Conservation (phyloP, 2,329 filamentous ascomycete genomes). For the Colletotrichum sp. region DNA sequence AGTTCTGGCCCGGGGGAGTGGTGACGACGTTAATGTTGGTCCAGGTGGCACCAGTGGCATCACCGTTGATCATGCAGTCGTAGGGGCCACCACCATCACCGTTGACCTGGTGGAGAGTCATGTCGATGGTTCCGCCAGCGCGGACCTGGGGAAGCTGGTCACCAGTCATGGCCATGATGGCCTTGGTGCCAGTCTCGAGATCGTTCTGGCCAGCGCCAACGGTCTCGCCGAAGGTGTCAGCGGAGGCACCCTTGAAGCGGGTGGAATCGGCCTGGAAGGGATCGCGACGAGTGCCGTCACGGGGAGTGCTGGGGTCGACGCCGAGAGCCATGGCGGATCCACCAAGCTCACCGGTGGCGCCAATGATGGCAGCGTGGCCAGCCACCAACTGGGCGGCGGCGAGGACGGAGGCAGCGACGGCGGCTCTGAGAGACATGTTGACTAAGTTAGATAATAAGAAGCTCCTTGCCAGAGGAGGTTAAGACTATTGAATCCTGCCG, state of each 20-base stretch:
- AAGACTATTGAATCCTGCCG: conserved; percentile 17
- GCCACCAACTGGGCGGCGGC: conserved; percentile 60
- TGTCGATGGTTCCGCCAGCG: conserved; percentile 59
- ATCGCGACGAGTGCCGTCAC: conserved; percentile 62
- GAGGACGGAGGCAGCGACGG: conserved; percentile 51
- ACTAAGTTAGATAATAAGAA: not conserved
- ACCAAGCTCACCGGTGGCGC: conserved; percentile 61
- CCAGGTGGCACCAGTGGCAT: conserved; percentile 57
- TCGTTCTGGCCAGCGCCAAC: conserved; percentile 61
- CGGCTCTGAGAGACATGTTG: conserved; percentile 36
- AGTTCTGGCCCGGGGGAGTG: conserved; percentile 56
- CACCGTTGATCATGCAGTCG: conserved; percentile 61
- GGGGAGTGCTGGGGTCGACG: conserved; percentile 60
- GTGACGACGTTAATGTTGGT: conserved; percentile 53
- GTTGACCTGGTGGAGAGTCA: conserved; percentile 48
- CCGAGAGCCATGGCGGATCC: conserved; percentile 58
- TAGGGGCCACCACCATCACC: conserved; percentile 44
- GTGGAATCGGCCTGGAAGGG: conserved; percentile 71
- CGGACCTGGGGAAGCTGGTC: conserved; percentile 63
- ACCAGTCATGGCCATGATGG: conserved; percentile 64
- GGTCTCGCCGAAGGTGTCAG: conserved; percentile 63
- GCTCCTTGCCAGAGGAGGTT: conserved; percentile 21
- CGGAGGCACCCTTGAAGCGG: conserved; percentile 60
- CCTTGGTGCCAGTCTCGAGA: conserved; percentile 58
- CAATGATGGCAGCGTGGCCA: conserved; percentile 65